Percentiles rank a stretch among this genome's conserved stretches.
These are phyloP conservation scores for Entomortierella chlamydospora DNA, from an alignment of 192 early-diverging fungal species.

Conservation along the genomic window DNA sequence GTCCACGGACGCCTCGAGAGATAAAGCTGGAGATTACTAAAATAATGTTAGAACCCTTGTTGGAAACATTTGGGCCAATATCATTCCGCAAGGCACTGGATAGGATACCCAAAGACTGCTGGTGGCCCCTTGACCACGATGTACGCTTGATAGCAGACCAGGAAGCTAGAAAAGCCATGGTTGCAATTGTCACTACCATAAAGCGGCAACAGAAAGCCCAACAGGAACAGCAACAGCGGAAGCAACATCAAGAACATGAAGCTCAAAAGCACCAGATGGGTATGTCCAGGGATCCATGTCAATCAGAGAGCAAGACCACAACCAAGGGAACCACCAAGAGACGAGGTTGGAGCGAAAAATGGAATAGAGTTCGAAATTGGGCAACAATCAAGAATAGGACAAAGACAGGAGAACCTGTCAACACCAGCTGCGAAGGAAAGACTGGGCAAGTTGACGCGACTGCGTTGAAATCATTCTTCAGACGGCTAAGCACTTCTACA, in stretches of 20 bases:
- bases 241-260: not conserved
- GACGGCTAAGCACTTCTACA: constrained; percentile 1
- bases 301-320: too few relatives aligned
- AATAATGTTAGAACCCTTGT: constrained; percentile 16
- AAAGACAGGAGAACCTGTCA: not conserved
- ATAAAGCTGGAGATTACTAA: constrained; percentile 22
- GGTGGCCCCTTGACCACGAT: constrained; percentile 48
- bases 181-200: not conserved
- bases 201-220: constrained; percentile 5
- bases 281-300: too few relatives aligned
- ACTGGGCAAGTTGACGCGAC: not conserved
- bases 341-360: not conserved
- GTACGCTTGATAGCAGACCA: constrained; percentile 23
- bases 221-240: not conserved
- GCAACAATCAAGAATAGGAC: not conserved
- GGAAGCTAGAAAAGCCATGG: constrained; percentile 35
- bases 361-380: not conserved
- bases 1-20: constrained; percentile 10
- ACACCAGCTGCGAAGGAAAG: not conserved
- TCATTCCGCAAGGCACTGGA: constrained; percentile 40
- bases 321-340: not conserved
- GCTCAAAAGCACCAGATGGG: not conserved
- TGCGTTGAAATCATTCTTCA: not conserved
- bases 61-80: constrained; percentile 31
- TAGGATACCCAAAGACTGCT: constrained; percentile 37